These are phyloP conservation scores for Phoma herbarum DNA, from an alignment of 2,329 filamentous ascomycete species.

Conservation along the genomic window DNA sequence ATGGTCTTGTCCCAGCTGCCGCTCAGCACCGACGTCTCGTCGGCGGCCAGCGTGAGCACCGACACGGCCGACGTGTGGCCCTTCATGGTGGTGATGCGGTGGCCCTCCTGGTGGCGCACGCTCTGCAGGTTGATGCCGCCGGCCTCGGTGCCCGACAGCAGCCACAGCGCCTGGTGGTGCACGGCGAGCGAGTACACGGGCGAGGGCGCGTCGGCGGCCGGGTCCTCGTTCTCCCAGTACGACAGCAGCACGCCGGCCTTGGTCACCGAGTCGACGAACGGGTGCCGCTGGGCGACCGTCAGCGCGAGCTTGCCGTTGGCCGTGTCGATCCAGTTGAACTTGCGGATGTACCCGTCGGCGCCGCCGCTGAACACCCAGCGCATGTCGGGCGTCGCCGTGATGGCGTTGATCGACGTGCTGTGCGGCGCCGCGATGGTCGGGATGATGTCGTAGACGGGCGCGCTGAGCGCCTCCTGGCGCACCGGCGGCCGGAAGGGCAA, in stretches of 20 bases:
- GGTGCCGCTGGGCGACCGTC: slow-evolving; percentile 94
- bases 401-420: slow-evolving; percentile 92
- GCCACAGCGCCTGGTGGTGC: slow-evolving; percentile 88
- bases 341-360: slow-evolving; percentile 93
- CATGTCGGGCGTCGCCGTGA: slow-evolving; percentile 91
- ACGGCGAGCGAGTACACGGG: slow-evolving; percentile 95
- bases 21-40: slow-evolving; percentile 87
- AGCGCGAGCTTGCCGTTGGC: slow-evolving; percentile 93
- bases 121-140: slow-evolving; percentile 94
- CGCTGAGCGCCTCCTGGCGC: slow-evolving; percentile 80
- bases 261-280: slow-evolving; percentile 95
- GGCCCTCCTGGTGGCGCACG: slow-evolving; percentile 92
- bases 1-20: slow-evolving; percentile 97
- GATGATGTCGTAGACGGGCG: slow-evolving; percentile 89
- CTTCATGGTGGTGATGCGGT: slow-evolving; percentile 80
- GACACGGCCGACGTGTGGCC: slow-evolving; percentile 93
- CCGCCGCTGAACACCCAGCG: slow-evolving; percentile 95
- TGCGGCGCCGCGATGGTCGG: slow-evolving; percentile 97
- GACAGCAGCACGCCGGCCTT: slow-evolving; percentile 94
- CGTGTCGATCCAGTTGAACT: slow-evolving; percentile 94
- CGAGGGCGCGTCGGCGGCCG: slow-evolving; percentile 67
- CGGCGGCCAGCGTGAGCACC: slow-evolving; percentile 79
- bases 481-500: slow-evolving; percentile 67
- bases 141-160: slow-evolving; percentile 88
- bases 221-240: slow-evolving; percentile 98